These are phyloP conservation scores for Globisporangium splendens DNA, from an alignment of 352 stramenopile genomes.

Conservation along the genomic window DNA sequence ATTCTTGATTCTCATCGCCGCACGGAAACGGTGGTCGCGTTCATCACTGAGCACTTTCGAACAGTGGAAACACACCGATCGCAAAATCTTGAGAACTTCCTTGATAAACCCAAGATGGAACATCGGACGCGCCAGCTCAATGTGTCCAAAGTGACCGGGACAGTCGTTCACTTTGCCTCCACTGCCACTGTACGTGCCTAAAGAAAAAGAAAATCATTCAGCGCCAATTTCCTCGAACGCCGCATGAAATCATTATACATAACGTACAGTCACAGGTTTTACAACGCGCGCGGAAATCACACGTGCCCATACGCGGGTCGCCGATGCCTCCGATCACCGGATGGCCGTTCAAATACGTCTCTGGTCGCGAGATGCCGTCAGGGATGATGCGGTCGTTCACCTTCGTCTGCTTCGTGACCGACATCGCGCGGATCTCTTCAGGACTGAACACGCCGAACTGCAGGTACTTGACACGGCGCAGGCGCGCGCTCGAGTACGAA, in stretches of 20 bases:
- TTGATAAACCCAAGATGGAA: slow-evolving; percentile 99
- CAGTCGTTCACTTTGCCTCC: slow-evolving; percentile 95
- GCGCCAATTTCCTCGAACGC: neutral
- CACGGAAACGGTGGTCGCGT: slow-evolving; percentile 72
- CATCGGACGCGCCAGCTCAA: slow-evolving; percentile 95
- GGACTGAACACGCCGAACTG: slow-evolving; percentile 98
- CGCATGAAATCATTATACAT: neutral
- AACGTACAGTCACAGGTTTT: slow-evolving; percentile 90
- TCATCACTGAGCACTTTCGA: slow-evolving; percentile 94
- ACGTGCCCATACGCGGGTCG: slow-evolving; percentile 97
- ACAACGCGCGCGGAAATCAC: slow-evolving; percentile 84
- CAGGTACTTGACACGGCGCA: slow-evolving; percentile 96
- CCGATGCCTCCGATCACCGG: slow-evolving; percentile 97
- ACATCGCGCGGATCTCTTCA: slow-evolving; percentile 96
- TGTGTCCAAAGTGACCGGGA: slow-evolving; percentile 99
- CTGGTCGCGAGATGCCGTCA: slow-evolving; percentile 91
- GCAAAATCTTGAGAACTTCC: slow-evolving; percentile 91
- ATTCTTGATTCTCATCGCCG: slow-evolving; percentile 86
- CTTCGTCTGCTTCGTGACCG: slow-evolving; percentile 95
- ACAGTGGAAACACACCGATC: slow-evolving; percentile 97
- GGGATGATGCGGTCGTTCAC: slow-evolving; percentile 96
- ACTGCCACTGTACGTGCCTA: slow-evolving; percentile 86
- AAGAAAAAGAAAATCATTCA: neutral
- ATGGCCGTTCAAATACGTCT: slow-evolving; percentile 91
- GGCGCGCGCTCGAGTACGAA: slow-evolving; percentile 93